These are phyloP conservation scores for Dendrobium chrysotoxum DNA, from an alignment of 106 monocot genomes.

Conservation along the genomic window DNA sequence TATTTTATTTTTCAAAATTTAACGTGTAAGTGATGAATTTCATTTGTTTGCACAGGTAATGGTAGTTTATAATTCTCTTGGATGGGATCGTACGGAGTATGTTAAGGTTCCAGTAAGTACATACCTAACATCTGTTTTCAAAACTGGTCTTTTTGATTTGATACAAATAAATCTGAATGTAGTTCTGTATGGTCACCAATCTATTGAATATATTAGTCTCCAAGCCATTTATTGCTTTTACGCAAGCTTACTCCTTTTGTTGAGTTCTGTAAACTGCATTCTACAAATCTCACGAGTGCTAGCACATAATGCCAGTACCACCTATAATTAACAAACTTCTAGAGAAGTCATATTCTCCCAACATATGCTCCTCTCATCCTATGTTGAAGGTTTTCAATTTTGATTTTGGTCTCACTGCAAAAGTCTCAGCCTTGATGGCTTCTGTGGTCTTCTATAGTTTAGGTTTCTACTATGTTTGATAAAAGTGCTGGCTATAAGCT, in stretches of 20 bases:
- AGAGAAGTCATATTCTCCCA: too few species aligned
- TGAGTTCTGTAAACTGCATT: too few species aligned
- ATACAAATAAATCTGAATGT: neutral
- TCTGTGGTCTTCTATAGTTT: too few species aligned
- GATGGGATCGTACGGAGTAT: slow-evolving; percentile 35
- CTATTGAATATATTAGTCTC: neutral
- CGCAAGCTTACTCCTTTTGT: neutral
- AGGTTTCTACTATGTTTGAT: too few species aligned
- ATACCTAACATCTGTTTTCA: neutral
- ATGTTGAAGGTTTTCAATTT: too few species aligned
- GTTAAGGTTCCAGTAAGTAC: slow-evolving; percentile 39
- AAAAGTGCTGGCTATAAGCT: too few species aligned
- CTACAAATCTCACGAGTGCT: too few species aligned
- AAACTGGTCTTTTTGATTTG: neutral
- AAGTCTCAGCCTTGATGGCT: too few species aligned
- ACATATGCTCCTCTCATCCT: too few species aligned
- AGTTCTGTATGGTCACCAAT: neutral
- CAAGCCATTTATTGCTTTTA: neutral
- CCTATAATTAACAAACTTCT: too few species aligned
- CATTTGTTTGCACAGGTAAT: slow-evolving; percentile 27
- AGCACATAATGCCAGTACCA: too few species aligned
- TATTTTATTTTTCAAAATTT: neutral
- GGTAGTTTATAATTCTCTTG: slow-evolving; percentile 46
- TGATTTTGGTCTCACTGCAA: too few species aligned
- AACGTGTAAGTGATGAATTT: neutral